phyloP scores from a whole-genome alignment of 192 early-diverging fungal species.

The Dispira simplex region DNA sequence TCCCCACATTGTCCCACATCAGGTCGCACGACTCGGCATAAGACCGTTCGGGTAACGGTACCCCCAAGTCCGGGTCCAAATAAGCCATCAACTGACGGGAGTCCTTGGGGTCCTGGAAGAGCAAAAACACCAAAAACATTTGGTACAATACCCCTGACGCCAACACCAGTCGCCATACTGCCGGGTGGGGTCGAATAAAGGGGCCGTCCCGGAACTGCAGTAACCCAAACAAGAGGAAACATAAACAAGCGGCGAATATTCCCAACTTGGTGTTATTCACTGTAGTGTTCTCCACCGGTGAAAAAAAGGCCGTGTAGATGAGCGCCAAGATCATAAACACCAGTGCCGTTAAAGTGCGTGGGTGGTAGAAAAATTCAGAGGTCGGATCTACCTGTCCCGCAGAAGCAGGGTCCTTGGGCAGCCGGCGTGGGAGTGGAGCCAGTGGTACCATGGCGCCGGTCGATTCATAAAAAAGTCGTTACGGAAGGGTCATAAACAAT shows the following conservation, averaged over 20 bases:
- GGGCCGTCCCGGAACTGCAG: constrained; percentile 88
- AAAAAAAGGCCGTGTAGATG: constrained; percentile 36
- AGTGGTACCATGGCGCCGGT: too few species aligned
- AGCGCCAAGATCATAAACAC: constrained; percentile 25
- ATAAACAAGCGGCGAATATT: constrained; percentile 24
- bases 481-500: too few species aligned
- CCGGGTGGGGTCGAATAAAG: constrained; percentile 84
- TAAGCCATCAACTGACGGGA: constrained; percentile 64
- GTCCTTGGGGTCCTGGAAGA: constrained; percentile 88
- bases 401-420: too few species aligned
- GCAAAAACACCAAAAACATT: constrained; percentile 72
- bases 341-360: constrained; percentile 37
- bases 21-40: constrained; percentile 84
- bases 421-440: too few species aligned
- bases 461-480: too few species aligned
- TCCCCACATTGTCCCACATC: constrained; percentile 54
- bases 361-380: constrained; percentile 15
- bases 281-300: constrained; percentile 30
- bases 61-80: constrained; percentile 65
- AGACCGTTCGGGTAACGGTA: constrained; percentile 73
- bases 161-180: constrained; percentile 82
- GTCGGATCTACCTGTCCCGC: too few species aligned
- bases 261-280: constrained; percentile 36
- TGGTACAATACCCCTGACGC: constrained; percentile 76
- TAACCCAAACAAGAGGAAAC: constrained; percentile 70